Evolutionary conservation across 2,329 filamentous ascomycete genomes (phyloP), one percentile per base, ranked within the genome.

Genomic region (Trichoderma aggressivum): DNA sequence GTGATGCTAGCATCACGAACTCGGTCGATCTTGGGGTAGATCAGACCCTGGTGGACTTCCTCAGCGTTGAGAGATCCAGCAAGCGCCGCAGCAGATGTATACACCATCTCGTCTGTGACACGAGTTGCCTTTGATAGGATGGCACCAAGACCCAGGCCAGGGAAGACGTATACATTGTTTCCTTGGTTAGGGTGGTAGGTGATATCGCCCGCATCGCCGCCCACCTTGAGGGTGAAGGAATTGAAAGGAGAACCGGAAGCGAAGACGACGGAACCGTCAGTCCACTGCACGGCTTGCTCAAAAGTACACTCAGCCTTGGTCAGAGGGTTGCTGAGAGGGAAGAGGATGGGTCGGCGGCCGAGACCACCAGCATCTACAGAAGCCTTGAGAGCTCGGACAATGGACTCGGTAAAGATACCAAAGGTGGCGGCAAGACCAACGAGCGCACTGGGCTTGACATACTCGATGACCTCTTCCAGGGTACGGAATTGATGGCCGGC

Each of bases 251-350:
- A 97, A 74, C 96, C 96, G 7, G 94, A 98, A 64, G 96, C 96
- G 79, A 99, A 99, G 80, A 99, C 90, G 77, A 90, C 94, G 70
- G 90, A 93, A 73, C 95, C 95, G 72, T 98, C 92, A 12, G 95
- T 98, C 90, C 95, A 90, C 78, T 90, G 88, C 78, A 98, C 88
- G 18, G 96, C 96, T 79, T 96, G 92, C 86, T 98, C 94, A 78
- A 97, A 98, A 18, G 94, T 97, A 85, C 96, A 98, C 84, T 99
- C 96, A 10, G 95, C 97, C 86, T 98, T 98, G 83, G 92, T 94
- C 65, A 94, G 90, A 63, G 96, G 96, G 85, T 99, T 98, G 82
- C 93, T 97, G 56, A 99, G 90, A 69, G 95, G 95, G 89, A 99
- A 98, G 77, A 98, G 91, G 79, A 97, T 95, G 73, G 96, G 94